Evolutionary conservation across 116 monocot genomes (phyloP), one percentile per base, ranked within the genome.

Genomic region (Trichopus zeylanicus): DNA sequence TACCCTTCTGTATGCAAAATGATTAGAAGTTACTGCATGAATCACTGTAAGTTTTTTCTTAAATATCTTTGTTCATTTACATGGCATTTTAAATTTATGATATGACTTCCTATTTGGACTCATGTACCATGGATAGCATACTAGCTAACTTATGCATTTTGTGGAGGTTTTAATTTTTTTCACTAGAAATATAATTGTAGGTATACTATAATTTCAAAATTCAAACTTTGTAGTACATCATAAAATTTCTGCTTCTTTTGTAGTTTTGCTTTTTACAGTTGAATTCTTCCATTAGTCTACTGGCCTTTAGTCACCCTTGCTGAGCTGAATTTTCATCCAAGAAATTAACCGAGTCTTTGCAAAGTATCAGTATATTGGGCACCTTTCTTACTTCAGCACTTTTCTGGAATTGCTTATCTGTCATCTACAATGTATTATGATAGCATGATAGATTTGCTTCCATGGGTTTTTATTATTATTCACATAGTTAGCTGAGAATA

Each of bases 1-100:
- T 95, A 95, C 61, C 95, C 87, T 68, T 79, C 86, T 25, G 95
- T 95, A 52, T 87, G 83, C 73, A 87, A 68, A 77, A 89, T 95
- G 95, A 89, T 95, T 34, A 83, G 73, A 75, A 73, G 31, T 46
- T 81, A 81, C 55, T 95, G 95, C 72, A 90, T 89, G 90, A 95
- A 89, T 62, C 77, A 76, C 55, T 68, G 93, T 93, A 86, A 78
- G 81, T 4, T 48, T 60, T 16, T 24, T 26, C 49, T 49, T 20
- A 49, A 49, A 16, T 22, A 22, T 49, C 19, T 48, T 42, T n/a
- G n/a, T 42, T 42, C 3, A n/a, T 15, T 13, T 42, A 15, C 3
- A 13, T 42, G n/a, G n/a, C n/a, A n/a, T n/a, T n/a, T n/a, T n/a
- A n/a, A n/a, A n/a, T n/a, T n/a, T n/a, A n/a, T n/a, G n/a, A n/a